phyloP scores from a whole-genome alignment of 108 stramenopile species.

The Cyclotella distinguenda region DNA sequence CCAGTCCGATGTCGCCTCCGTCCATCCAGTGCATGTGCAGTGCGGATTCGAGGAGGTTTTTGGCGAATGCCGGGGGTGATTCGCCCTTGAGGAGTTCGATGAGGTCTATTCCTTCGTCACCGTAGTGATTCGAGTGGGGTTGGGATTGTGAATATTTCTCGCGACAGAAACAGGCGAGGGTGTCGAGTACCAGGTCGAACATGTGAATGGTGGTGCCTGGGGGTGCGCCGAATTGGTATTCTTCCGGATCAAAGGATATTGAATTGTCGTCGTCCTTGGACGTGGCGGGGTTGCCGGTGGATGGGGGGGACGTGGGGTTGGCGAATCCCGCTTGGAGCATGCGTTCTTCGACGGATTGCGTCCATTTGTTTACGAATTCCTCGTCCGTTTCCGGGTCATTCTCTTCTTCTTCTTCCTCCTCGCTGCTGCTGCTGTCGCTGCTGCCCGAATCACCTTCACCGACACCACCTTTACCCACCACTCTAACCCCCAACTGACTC shows the following conservation, averaged over 20 bases:
- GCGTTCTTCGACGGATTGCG: conserved; percentile 20
- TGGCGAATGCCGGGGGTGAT: conserved; percentile 37
- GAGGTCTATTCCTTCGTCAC: conserved; percentile 26
- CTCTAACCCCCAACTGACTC: conserved; percentile 30
- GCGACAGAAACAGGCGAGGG: conserved; percentile 54
- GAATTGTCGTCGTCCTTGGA: background rate
- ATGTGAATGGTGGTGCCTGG: conserved; percentile 63
- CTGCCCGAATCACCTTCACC: background rate
- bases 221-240: conserved; percentile 49
- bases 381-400: conserved; percentile 26
- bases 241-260: conserved; percentile 29
- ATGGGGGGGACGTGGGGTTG: conserved; percentile 8
- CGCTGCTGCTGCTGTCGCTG: conserved; percentile 11
- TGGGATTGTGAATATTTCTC: conserved; percentile 30
- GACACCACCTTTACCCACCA: conserved; percentile 6
- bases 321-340: conserved; percentile 32
- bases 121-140: background rate
- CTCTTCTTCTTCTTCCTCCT: conserved; percentile 29
- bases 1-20: conserved; percentile 41
- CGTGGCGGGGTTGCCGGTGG: background rate
- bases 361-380: conserved; percentile 26
- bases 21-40: conserved; percentile 37
- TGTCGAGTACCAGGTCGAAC: conserved; percentile 67
- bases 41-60: conserved; percentile 25
- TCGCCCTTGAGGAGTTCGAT: conserved; percentile 26